Evolutionary conservation across 148 eudicot species (phyloP).

Genomic region (Fallopia convolvulus): DNA sequence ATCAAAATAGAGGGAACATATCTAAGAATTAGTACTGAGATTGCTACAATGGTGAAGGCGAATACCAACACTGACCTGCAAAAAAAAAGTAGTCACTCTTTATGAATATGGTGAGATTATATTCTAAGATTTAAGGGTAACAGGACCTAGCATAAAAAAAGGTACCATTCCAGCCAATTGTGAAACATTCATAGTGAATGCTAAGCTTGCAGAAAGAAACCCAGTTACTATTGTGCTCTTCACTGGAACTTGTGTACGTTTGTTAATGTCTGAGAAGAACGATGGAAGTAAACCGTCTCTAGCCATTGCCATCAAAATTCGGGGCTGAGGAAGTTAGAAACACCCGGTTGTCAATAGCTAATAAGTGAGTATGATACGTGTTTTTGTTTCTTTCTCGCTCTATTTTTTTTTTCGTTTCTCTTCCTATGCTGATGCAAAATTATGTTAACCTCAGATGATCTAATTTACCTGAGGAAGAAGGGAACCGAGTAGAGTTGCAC

Average conservation of each 20-base stretch:
- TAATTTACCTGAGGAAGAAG: conserved; percentile 60
- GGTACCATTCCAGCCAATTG: conserved; percentile 65
- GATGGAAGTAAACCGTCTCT: conserved; percentile 90
- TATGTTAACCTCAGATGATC: conserved; percentile 3
- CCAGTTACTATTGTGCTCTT: conserved; percentile 58
- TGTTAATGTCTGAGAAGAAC: conserved; percentile 66
- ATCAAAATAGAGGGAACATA: too few species aligned
- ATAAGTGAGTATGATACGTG: background rate
- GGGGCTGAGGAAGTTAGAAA: conserved; percentile 44
- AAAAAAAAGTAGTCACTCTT: background rate
- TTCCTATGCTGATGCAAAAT: background rate
- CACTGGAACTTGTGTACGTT: conserved; percentile 51
- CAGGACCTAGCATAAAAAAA: background rate
- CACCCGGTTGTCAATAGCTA: background rate
- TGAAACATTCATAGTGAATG: conserved; percentile 57
- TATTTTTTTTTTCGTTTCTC: background rate
- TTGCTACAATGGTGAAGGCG: conserved; percentile 31
- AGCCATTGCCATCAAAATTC: conserved; percentile 95
- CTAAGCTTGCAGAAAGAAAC: conserved; percentile 41
- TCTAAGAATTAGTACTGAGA: too few species aligned
- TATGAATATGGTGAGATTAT: background rate
- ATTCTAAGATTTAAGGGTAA: background rate
- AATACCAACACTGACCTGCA: conserved; percentile 44
- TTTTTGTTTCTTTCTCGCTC: background rate
- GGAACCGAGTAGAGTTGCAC: conserved; percentile 57